Evolutionary conservation across 2,329 filamentous ascomycete genomes (phyloP).

Genomic region (Berkeleyomyces rouxiae): DNA sequence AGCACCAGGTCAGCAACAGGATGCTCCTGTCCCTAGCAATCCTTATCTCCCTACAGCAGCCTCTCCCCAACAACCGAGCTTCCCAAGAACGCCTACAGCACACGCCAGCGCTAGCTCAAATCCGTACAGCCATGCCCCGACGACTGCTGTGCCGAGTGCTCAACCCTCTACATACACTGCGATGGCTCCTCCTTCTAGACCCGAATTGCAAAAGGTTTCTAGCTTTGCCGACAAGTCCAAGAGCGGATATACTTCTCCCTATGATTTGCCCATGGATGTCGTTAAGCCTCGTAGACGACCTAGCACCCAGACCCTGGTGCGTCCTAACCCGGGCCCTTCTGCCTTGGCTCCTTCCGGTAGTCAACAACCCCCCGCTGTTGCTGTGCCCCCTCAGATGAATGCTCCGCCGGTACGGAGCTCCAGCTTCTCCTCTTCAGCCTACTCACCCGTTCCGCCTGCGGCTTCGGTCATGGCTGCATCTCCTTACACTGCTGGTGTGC

Average conservation of each 20-base stretch:
- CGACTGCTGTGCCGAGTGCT: constrained; percentile 15
- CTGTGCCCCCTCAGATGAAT: constrained; percentile 23
- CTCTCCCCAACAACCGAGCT: neutral
- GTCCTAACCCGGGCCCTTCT: neutral
- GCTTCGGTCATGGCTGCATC: constrained; percentile 9
- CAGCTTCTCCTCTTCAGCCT: constrained; percentile 32
- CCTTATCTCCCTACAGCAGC: neutral
- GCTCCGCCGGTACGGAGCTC: constrained; percentile 44
- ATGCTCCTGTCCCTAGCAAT: constrained; percentile 7
- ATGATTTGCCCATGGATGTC: constrained; percentile 85
- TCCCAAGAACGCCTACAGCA: neutral
- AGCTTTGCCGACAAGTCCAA: constrained; percentile 87
- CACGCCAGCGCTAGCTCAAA: constrained; percentile 2
- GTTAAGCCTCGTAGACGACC: constrained; percentile 52
- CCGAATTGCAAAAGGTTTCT: constrained; percentile 43
- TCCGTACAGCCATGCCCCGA: constrained; percentile 10
- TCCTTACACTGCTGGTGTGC: constrained; percentile 13
- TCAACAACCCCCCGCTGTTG: constrained; percentile 8
- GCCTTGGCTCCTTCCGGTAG: constrained; percentile 19
- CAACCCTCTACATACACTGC: constrained; percentile 22
- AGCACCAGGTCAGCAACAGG: constrained; percentile 16
- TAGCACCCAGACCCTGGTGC: constrained; percentile 32
- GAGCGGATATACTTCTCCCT: constrained; percentile 83
- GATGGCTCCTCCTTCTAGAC: constrained; percentile 22
- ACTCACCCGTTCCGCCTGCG: constrained; percentile 17